Percentiles rank a stretch among this genome's conserved stretches.
These are phyloP conservation scores for Tricladium varicosporioides DNA, from an alignment of 2,329 filamentous ascomycete species.

Conservation along the genomic window DNA sequence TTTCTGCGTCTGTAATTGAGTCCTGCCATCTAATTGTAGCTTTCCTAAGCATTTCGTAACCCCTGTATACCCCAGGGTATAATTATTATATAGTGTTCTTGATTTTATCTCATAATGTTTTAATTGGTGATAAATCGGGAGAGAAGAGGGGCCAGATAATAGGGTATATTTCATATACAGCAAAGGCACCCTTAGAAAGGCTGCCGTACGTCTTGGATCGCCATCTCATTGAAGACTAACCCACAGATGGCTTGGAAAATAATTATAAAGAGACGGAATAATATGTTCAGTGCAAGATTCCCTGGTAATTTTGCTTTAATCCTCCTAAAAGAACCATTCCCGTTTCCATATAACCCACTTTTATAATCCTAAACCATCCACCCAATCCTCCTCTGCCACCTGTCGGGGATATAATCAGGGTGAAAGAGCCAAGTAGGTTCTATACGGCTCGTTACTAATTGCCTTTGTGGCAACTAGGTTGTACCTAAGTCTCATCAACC, in stretches of 20 bases:
- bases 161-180: not conserved
- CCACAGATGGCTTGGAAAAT: not conserved
- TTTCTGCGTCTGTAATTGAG: not conserved
- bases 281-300: not conserved
- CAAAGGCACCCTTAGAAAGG: not conserved
- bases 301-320: not conserved
- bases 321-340: not conserved
- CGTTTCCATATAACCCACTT: too few species aligned
- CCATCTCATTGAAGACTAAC: not conserved
- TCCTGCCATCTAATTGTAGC: not conserved
- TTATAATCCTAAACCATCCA: too few species aligned
- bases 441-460: too few species aligned
- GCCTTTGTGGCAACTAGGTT: too few species aligned
- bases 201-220: not conserved
- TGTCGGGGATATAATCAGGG: too few species aligned
- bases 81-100: not conserved
- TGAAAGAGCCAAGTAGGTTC: too few species aligned
- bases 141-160: not conserved
- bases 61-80: not conserved
- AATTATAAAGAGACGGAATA: not conserved
- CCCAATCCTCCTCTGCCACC: too few species aligned
- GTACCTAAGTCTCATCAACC: too few species aligned
- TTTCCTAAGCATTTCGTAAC: not conserved
- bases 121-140: not conserved
- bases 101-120: not conserved